Percentiles rank a stretch among this genome's conserved stretches.
Conservation (phyloP, 2,329 filamentous ascomycete species). For the Epichloe coenophiala region DNA sequence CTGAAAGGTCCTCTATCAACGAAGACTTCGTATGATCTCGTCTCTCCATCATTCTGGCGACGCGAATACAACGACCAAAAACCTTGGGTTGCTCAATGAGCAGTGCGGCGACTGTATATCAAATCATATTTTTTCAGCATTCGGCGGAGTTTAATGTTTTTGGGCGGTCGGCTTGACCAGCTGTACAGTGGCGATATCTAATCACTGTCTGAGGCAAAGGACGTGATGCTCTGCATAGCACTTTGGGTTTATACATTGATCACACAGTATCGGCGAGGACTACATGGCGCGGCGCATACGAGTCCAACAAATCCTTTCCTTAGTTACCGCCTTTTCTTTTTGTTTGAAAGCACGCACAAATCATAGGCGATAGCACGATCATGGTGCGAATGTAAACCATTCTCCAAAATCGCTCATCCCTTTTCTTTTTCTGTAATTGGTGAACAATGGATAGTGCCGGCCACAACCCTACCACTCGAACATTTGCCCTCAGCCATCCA, state of each 20-base stretch:
- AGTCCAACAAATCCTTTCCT: not conserved
- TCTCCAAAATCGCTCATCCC: not conserved
- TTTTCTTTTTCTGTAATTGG: not conserved
- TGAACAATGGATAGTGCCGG: not conserved
- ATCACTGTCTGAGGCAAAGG: not conserved
- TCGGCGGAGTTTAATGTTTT: constrained; percentile 18
- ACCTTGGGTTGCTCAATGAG: not conserved
- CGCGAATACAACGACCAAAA: constrained; percentile 6
- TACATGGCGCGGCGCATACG: not conserved
- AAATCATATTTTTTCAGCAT: constrained; percentile 18
- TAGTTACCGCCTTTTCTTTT: not conserved
- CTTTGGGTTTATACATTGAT: not conserved
- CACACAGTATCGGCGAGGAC: constrained; percentile 1
- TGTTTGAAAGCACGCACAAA: not conserved
- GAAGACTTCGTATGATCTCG: constrained; percentile 5
- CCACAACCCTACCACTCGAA: not conserved
- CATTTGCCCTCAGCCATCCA: not conserved
- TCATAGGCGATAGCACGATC: not conserved
- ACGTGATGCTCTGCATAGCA: not conserved
- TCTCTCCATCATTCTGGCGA: not conserved
- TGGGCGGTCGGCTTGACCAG: constrained; percentile 13
- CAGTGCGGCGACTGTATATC: constrained; percentile 9
- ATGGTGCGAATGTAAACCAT: not conserved
- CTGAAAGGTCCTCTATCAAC: constrained; percentile 4
- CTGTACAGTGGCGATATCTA: constrained; percentile 9